Conservation (phyloP, 2,329 filamentous ascomycete genomes). For the Cladophialophora psammophila region DNA sequence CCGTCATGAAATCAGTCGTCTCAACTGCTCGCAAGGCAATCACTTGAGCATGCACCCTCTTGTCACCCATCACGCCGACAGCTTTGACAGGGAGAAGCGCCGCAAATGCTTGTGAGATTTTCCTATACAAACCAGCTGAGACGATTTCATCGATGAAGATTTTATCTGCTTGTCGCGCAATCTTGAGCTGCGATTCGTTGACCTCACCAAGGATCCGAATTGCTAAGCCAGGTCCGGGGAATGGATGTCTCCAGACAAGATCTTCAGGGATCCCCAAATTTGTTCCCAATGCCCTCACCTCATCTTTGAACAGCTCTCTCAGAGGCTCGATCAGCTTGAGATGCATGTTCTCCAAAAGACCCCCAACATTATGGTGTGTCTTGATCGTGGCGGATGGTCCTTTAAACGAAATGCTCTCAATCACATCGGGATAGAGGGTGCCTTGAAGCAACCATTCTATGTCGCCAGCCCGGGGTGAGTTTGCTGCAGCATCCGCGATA, state of each 20-base stretch:
- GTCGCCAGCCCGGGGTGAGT: slow-evolving; percentile 72
- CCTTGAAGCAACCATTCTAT: slow-evolving; percentile 90
- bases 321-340: slow-evolving; percentile 73
- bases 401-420: slow-evolving; percentile 75
- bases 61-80: slow-evolving; percentile 74
- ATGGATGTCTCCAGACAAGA: slow-evolving; percentile 80
- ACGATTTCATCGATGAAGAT: slow-evolving; percentile 57
- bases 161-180: slow-evolving; percentile 62
- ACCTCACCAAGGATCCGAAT: slow-evolving; percentile 86
- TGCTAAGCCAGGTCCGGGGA: slow-evolving; percentile 77
- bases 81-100: slow-evolving; percentile 71
- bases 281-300: slow-evolving; percentile 74
- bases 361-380: slow-evolving; percentile 76
- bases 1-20: slow-evolving; percentile 76
- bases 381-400: slow-evolving; percentile 76
- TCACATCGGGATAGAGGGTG: slow-evolving; percentile 79
- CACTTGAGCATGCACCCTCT: slow-evolving; percentile 70
- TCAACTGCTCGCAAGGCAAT: slow-evolving; percentile 68
- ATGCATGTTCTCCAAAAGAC: slow-evolving; percentile 67
- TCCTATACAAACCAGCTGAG: slow-evolving; percentile 54
- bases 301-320: slow-evolving; percentile 82
- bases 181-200: slow-evolving; percentile 77
- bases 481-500: slow-evolving; percentile 74
- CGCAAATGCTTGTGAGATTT: slow-evolving; percentile 75
- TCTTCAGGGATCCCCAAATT: slow-evolving; percentile 74